Evolutionary conservation across 1,284 basidiomycete species (phyloP), one percentile per base, ranked within the genome.

Genomic region (Microbotryum lychnidis-dioicae): DNA sequence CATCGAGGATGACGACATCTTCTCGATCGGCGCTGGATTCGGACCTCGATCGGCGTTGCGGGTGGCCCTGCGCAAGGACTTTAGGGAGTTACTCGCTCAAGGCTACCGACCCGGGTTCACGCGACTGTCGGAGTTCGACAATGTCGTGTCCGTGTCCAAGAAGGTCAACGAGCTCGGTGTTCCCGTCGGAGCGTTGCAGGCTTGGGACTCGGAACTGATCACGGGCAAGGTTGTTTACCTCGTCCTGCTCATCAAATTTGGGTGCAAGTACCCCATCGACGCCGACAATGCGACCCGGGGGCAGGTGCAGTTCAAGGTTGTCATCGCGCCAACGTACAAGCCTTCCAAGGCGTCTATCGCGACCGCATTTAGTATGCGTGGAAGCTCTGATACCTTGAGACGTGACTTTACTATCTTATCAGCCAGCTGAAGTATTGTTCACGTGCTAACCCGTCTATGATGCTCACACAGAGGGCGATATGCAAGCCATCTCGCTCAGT

Each of bases 201-300:
- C 69, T 2, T 70, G 69, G 69, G 69, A 70, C 49, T 57, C 63
- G 51, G 33, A 57, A 20, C 57, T 69, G 23, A 60, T 70, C 61
- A 66, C 63, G 9, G 63, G 63, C 42, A 44, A 69, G 45, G 61
- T 61, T 23, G 54, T 64, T 48, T 69, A 69, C 54, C 67, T 70
- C 57, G 60, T 67, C 50, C 58, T 69, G 6, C 58, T 70, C 42
- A 60, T 66, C 42, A 62, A 58, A 55, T 60, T 64, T 33, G 60
- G 58, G 23, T 9, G 49, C 12, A 52, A 29, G 23, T 70, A 70
- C 50, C 69, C 69, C 16, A 57, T 66, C 58, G 54, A 66, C 44
- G 54, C 62, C 29, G 65, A 67, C 51, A 61, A 64, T 48, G 44
- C 52, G 20, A 57, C 57, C 12, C 47, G 52, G 20, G 65, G 54